Conservation (phyloP, 176 grass and related monocot genomes). For the Cenchrus fungigraminus region DNA sequence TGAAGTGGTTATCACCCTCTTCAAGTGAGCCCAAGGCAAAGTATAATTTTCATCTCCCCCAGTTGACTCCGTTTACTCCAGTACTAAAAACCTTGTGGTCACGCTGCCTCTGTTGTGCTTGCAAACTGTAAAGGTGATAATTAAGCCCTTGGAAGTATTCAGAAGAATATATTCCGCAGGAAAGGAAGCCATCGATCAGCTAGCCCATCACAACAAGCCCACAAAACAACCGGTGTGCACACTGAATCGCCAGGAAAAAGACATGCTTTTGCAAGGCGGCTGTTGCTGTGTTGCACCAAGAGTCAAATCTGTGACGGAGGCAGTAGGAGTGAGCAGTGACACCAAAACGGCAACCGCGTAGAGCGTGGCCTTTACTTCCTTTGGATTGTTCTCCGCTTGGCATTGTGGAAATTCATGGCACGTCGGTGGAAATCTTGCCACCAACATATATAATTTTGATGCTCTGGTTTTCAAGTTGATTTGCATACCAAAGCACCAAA, state of each 20-base stretch:
- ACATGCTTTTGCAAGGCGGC: not conserved
- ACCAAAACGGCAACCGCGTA: conserved; percentile 9
- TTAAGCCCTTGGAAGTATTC: not conserved
- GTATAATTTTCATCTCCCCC: not conserved
- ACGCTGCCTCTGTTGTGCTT: conserved; percentile 2
- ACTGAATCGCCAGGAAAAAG: not conserved
- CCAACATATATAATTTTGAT: not conserved
- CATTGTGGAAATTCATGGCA: not conserved
- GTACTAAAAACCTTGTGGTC: not conserved
- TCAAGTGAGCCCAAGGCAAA: not conserved
- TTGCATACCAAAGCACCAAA: not conserved
- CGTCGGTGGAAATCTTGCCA: not conserved
- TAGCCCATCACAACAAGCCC: not conserved
- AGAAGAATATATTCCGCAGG: conserved; percentile 4
- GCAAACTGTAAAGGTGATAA: conserved; percentile 40
- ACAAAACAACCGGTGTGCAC: not conserved
- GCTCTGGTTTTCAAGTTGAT: not conserved
- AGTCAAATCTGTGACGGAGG: not conserved
- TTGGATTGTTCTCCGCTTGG: not conserved
- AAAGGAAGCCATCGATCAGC: not conserved
- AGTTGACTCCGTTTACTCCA: conserved; percentile 27
- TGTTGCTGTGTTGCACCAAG: not conserved
- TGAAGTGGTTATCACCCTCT: conserved; percentile 10
- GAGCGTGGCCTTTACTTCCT: not conserved
- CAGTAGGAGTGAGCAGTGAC: not conserved